Conservation (phyloP, 2,329 filamentous ascomycete species). For the Cadophora sp. region DNA sequence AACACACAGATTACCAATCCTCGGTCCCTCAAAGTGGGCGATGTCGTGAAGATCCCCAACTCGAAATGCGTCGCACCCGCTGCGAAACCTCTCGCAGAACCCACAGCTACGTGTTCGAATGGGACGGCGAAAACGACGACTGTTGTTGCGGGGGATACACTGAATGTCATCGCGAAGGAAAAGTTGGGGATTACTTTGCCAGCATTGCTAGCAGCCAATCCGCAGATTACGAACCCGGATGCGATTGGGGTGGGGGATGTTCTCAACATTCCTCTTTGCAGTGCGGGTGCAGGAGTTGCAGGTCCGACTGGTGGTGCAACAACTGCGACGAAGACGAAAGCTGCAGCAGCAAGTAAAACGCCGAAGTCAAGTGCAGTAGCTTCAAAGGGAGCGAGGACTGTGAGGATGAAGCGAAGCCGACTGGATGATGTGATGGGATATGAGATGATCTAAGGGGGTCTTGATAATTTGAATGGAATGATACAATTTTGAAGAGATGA, state of each 20-base stretch:
- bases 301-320: not conserved
- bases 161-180: slow-evolving; percentile 33
- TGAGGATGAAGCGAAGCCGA: no score
- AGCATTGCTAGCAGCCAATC: slow-evolving; percentile 26
- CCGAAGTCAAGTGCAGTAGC: not conserved
- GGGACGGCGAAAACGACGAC: slow-evolving; percentile 21
- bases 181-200: slow-evolving; percentile 29
- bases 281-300: not conserved
- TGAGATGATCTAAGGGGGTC: no score
- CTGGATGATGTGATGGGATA: no score
- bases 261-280: slow-evolving; percentile 30
- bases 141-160: slow-evolving; percentile 26
- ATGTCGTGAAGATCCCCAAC: slow-evolving; percentile 27
- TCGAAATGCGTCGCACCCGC: slow-evolving; percentile 25
- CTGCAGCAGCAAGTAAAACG: not conserved
- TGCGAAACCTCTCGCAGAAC: slow-evolving; percentile 12
- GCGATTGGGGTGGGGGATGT: slow-evolving; percentile 26
- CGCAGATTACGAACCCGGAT: slow-evolving; percentile 25
- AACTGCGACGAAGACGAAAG: not conserved
- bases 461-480: no score
- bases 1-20: slow-evolving; percentile 32
- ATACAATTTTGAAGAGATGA: no score
- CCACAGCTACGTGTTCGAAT: slow-evolving; percentile 26
- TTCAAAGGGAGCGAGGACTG: no score
- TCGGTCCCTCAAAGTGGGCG: slow-evolving; percentile 24